Evolutionary conservation across 805 yeast genomes (phyloP).

Genomic region (Candida peoriensis): DNA sequence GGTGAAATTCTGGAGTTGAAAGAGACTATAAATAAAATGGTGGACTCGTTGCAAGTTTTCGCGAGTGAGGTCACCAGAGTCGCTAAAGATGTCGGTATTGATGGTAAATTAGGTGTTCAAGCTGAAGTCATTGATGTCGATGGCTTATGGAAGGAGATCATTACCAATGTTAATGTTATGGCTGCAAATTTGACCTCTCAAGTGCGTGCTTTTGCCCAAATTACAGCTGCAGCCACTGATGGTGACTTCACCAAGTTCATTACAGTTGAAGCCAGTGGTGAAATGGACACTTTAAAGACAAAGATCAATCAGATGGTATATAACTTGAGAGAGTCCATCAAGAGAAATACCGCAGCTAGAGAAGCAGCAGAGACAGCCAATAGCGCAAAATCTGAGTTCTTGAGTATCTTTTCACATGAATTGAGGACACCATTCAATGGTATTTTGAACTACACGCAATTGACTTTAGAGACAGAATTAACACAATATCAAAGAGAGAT

Average conservation of each 20-base stretch:
- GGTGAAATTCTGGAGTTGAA: conserved; percentile 85
- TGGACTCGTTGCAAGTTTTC: conserved; percentile 81
- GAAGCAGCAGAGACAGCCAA: conserved; percentile 92
- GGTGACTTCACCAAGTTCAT: conserved; percentile 87
- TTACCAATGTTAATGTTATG: conserved; percentile 89
- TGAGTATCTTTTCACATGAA: conserved; percentile 85
- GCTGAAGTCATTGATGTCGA: conserved; percentile 89
- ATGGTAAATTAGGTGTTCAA: conserved; percentile 87
- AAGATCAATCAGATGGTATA: conserved; percentile 76
- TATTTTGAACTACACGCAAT: conserved; percentile 88
- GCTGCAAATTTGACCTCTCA: conserved; percentile 87
- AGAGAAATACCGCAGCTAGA: conserved; percentile 87
- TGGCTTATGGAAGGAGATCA: conserved; percentile 87
- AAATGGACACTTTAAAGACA: conserved; percentile 58
- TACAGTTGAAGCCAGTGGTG: conserved; percentile 88
- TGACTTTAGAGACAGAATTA: conserved; percentile 80
- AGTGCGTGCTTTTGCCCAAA: conserved; percentile 89
- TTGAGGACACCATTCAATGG: conserved; percentile 91
- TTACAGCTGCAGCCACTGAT: conserved; percentile 93
- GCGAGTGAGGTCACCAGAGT: conserved; percentile 87
- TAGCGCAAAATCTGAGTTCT: conserved; percentile 81
- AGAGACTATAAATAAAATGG: conserved; percentile 87
- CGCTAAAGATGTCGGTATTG: conserved; percentile 89
- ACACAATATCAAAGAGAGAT: conserved; percentile 90
- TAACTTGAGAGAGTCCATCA: conserved; percentile 81